Evolutionary conservation across 1,284 basidiomycete genomes (phyloP).

Genomic region (Moniliophthora roreri): DNA sequence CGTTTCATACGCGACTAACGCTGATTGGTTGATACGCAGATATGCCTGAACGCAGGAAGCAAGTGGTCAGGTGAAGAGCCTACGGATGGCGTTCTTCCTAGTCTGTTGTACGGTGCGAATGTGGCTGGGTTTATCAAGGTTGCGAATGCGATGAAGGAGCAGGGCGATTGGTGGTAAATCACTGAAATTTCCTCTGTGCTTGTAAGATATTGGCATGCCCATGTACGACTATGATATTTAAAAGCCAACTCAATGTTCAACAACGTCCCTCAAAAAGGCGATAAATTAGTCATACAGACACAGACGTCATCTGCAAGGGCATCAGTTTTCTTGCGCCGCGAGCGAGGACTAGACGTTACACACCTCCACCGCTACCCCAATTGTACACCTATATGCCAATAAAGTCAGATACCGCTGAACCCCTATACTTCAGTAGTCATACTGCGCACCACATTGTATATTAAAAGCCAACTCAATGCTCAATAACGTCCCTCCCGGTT

Average conservation of each 20-base stretch:
- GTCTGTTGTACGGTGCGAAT: conserved; percentile 72
- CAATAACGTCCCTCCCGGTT: too few species aligned
- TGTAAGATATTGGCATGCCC: background rate
- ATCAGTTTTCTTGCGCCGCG: background rate
- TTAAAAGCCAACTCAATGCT: too few species aligned
- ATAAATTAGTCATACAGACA: too few species aligned
- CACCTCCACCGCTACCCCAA: conserved; percentile 32
- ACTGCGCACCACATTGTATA: conserved; percentile 33
- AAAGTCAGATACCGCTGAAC: background rate
- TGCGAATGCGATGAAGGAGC: conserved; percentile 66
- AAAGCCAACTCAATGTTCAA: too few species aligned
- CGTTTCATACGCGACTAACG: background rate
- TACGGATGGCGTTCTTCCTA: conserved; percentile 48
- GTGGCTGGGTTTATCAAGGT: conserved; percentile 77
- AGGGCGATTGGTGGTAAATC: conserved; percentile 74
- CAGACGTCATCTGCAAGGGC: conserved; percentile 27
- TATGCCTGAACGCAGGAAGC: conserved; percentile 58
- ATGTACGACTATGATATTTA: too few species aligned
- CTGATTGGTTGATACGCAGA: conserved; percentile 27
- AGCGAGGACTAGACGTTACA: too few species aligned
- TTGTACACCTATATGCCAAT: conserved; percentile 29
- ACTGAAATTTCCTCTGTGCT: background rate
- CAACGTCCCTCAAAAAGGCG: too few species aligned
- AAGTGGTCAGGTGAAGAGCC: conserved; percentile 56
- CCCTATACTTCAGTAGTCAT: background rate